Base-by-base conservation (phyloP, 2,329 filamentous ascomycete genomes). In the Penicillium sp. region DNA sequence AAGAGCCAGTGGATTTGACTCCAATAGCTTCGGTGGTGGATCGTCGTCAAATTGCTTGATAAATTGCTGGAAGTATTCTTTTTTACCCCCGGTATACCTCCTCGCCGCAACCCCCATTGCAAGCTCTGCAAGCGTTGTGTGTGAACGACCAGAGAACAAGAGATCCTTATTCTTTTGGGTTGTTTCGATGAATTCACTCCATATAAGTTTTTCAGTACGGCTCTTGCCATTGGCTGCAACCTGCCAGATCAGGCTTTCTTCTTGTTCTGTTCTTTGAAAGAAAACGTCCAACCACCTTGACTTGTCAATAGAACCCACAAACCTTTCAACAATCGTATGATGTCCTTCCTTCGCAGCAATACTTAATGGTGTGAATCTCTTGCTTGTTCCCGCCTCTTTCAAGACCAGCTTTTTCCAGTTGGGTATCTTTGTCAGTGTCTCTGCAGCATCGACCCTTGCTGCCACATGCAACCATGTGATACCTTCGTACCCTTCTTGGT, bases 281-380 rank as follows among this genome's bases (percentile, higher is more conserved):
- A 50, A 35, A 38, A 28, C 47, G n/a, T 11, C 8, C 21, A 50
- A 20, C 30, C 14, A 12, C 35, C 18, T 50, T 8, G 21, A 30
- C 12, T 11, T 23, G 8, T 70, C 69, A 7, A 62, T 55, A 9
- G 61, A 59, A 57, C 69, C 65, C 21, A 74, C 55, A 9, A 74
- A 59, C 46, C 63, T 65, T 60, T 68, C 53, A 5, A 74, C 71
- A 3, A 73, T 67, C 20, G 69, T 66, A 6, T 59, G 55, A 60
- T 73, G 68, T 1, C 73, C 3, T 65, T n/a, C 65, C 61, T 75
- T 71, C 40, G 70, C 71, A 11, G 73, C 72, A 58, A 73, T 64
- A 63, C 74, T 72, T 45, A 75, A 58, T 21, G 73, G 64, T 24
- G 73, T 74, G 23, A 72, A 64, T 5, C 69, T 72, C 14, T 38